Percentiles rank a stretch among this genome's conserved stretches.
These are phyloP conservation scores for Amanita pallidorosea DNA, from an alignment of 768 basidiomycete species.

Conservation along the genomic window DNA sequence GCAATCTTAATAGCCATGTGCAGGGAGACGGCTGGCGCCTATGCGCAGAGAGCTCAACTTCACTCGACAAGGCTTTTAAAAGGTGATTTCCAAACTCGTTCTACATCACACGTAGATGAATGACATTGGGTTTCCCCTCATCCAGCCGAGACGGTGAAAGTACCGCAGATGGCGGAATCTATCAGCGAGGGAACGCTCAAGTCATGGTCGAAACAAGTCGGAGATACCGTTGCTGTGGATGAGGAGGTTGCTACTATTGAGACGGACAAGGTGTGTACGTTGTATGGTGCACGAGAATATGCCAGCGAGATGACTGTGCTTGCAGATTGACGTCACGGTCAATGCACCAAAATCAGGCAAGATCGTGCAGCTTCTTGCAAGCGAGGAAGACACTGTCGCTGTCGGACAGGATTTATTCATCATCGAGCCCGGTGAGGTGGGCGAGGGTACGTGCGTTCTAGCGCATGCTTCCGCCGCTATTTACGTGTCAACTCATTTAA, in stretches of 20 bases:
- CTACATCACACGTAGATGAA: background rate
- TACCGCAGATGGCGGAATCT: constrained; percentile 97
- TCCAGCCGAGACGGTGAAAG: constrained; percentile 80
- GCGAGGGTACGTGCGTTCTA: constrained; percentile 26
- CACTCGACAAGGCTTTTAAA: constrained; percentile 61
- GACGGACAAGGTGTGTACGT: constrained; percentile 81
- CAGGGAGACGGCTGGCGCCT: constrained; percentile 36
- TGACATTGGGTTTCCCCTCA: constrained; percentile 1
- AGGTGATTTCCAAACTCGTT: constrained; percentile 33
- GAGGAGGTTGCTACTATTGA: constrained; percentile 98
- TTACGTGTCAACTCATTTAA: constrained; percentile 2
- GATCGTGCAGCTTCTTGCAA: constrained; percentile 77
- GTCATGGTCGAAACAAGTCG: constrained; percentile 87
- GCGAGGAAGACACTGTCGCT: constrained; percentile 88
- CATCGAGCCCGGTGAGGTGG: constrained; percentile 73
- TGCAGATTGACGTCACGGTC: constrained; percentile 92
- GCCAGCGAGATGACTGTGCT: constrained; percentile 4
- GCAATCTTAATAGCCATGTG: constrained; percentile 4
- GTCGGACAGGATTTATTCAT: constrained; percentile 93
- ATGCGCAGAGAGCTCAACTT: constrained; percentile 48
- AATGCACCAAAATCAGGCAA: constrained; percentile 86
- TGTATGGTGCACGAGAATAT: background rate
- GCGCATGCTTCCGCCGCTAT: background rate
- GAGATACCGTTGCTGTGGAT: constrained; percentile 82
- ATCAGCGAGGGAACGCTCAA: constrained; percentile 97